Base-by-base conservation (phyloP, 192 early-diverging fungal genomes). In the Phlyctochytrium bullatum region DNA sequence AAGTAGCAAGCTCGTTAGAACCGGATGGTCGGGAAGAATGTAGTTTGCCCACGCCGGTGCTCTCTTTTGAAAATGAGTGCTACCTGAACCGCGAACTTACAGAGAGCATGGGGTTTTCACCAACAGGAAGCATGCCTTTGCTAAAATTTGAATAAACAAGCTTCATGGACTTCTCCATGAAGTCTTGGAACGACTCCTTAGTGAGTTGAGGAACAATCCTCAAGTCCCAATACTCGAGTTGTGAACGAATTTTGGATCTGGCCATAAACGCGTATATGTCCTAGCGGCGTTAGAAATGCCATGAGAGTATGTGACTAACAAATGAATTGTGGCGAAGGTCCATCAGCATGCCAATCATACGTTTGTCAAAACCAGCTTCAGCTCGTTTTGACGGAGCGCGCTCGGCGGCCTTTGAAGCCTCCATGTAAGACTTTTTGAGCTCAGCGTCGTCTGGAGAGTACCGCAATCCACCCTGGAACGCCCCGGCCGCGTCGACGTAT, bases 331-430 rank as follows among this genome's bases (percentile, higher is more conserved):
- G 47, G 17, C 36, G 40, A 14, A 74, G 34, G 51, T 74, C 72
- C 72, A 74, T 74, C 72, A 74, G 66, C 72, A 74, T 74, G 36
- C 72, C 72, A 47, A 68, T 62, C 35, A 74, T 68, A 2, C 29
- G 62, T 68, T 74, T 68, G 35, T 74, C 67, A 3, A 67, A 35
- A 34, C 67, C 66, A 30, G 16, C 54, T 50, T 47, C 28, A 25
- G 33, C 62, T n/a, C n/a, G 32, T 32, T 47, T 36, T 1, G 24
- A 16, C 20, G 67, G 67, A 20, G 62, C 36, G 3, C 62, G 63
- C 36, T 74, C 67, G 0, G 66, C 66, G 0, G 4, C 6, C 50
- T 65, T 27, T 2, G 62, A 25, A 17, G 72, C 66, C 30, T 68
- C 66, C 52, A 68, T 52, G 61, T 74, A 74, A 1, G 28, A 35